Evolutionary conservation across 768 basidiomycete species (phyloP).

Genomic region (Xerocomellus chrysenteron): DNA sequence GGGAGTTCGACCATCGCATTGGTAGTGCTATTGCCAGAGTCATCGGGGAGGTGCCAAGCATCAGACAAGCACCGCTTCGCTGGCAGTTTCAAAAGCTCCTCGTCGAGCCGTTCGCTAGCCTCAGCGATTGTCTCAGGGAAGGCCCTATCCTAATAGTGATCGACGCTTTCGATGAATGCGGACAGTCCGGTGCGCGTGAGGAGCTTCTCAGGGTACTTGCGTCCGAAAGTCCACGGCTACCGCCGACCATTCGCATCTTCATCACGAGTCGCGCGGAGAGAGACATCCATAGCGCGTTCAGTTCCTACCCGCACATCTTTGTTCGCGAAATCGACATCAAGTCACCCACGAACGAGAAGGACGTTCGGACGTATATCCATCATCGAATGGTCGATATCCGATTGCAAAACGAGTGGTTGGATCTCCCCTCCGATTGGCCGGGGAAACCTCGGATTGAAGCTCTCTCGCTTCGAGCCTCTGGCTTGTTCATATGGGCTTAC

Average conservation of each 20-base stretch:
- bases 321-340: slow-evolving; percentile 27
- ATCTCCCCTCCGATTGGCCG: slow-evolving; percentile 31
- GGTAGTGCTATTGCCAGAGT: slow-evolving; percentile 24
- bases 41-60: slow-evolving; percentile 28
- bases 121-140: slow-evolving; percentile 16
- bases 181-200: slow-evolving; percentile 19
- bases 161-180: slow-evolving; percentile 38
- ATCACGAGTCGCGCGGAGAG: slow-evolving; percentile 35
- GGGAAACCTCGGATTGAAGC: slow-evolving; percentile 18
- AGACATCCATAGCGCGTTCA: slow-evolving; percentile 24
- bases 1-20: slow-evolving; percentile 32
- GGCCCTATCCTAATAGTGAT: slow-evolving; percentile 35
- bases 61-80: slow-evolving; percentile 28
- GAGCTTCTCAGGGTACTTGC: slow-evolving; percentile 31
- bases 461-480: slow-evolving; percentile 29
- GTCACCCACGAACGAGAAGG: slow-evolving; percentile 23
- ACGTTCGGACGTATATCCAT: slow-evolving; percentile 27
- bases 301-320: slow-evolving; percentile 8
- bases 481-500: slow-evolving; percentile 34
- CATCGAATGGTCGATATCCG: slow-evolving; percentile 28
- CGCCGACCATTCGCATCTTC: slow-evolving; percentile 30
- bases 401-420: slow-evolving; percentile 26
- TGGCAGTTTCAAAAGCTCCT: slow-evolving; percentile 36
- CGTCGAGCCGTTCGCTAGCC: slow-evolving; percentile 28
- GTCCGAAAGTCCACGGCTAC: slow-evolving; percentile 18